Base-by-base conservation (phyloP, 1,284 basidiomycete genomes). In the Cryptococcus sp. region DNA sequence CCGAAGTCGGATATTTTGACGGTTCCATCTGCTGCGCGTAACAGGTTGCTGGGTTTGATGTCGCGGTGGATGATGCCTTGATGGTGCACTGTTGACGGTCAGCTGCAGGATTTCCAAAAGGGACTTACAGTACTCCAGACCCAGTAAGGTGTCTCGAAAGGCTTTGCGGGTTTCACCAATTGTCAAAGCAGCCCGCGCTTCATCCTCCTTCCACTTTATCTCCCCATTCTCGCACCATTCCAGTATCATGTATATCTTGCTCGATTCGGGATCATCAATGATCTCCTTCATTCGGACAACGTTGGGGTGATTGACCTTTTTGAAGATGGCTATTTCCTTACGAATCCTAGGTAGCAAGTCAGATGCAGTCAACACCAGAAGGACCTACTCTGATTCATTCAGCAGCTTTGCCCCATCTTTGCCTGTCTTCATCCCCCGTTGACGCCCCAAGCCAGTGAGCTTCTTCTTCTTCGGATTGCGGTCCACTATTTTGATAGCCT, bases 1-100 rank as follows among this genome's bases (percentile, higher is more conserved):
- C 96, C 95, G 79, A 99, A 99, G 80, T 99, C 96, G 22, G 90
- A 93, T 63, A 99, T 99, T 80, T 99, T 99, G 80, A 98, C 93
- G 57, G 84, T 86, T 48, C 88, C 86, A 78, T 93, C 88, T 39
- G 84, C 83, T 17, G 90, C 89, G 86, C 90, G 93, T 17, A 99
- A 84, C 39, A 99, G 86, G 76, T 99, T 99, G 59, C 92, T 93
- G 13, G 96, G 96, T 78, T 99, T 99, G 82, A 99, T 98, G 79
- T 99, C 96, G 58, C 96, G 91, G 79, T 99, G 96, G 53, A 99
- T 98, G 78, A 99, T 97, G 40, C 95, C 95, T 74, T 98, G 92
- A 71, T 90, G 87, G 76, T 99, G 95, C 6, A 99, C 92, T 94
- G 70, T 4, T 10, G 25, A 23, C 41, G 42, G 42, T 53, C 47